A percentile compares a stretch with the other conserved stretches of the same genome.
Conservation (phyloP, 2,329 filamentous ascomycete genomes). For the Aureobasidium mangrovei region DNA sequence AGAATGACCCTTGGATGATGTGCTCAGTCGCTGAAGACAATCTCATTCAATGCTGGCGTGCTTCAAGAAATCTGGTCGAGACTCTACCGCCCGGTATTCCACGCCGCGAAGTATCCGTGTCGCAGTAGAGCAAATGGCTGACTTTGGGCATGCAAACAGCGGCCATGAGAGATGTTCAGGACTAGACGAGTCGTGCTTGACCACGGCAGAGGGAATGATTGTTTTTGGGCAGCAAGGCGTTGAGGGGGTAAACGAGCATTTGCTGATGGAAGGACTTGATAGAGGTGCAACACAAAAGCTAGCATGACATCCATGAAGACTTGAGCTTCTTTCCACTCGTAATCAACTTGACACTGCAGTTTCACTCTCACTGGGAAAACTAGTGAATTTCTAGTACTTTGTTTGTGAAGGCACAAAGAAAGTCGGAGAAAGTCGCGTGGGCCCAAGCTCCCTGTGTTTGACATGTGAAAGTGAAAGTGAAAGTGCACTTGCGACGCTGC, state of each 20-base stretch:
- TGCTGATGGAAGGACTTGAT: too few species aligned
- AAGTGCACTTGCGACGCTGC: too few species aligned
- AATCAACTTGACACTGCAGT: too few species aligned
- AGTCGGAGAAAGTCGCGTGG: too few species aligned
- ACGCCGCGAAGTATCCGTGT: conserved; percentile 23
- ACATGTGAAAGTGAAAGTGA: too few species aligned
- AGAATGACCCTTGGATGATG: conserved; percentile 92
- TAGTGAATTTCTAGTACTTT: too few species aligned
- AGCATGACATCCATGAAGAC: too few species aligned
- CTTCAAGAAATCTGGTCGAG: conserved; percentile 28
- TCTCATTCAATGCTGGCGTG: conserved; percentile 71
- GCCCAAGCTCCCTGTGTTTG: too few species aligned
- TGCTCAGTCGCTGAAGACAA: conserved; percentile 96
- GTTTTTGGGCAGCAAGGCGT: background rate
- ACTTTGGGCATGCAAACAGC: background rate
- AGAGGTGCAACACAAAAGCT: too few species aligned
- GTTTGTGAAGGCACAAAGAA: too few species aligned
- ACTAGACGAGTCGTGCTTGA: background rate
- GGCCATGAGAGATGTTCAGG: conserved; percentile 9
- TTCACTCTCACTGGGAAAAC: too few species aligned
- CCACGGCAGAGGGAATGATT: background rate
- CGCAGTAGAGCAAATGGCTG: conserved; percentile 1
- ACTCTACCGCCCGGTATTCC: conserved; percentile 24
- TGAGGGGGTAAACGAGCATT: background rate
- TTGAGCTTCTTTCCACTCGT: too few species aligned